phyloP scores from a whole-genome alignment of 2,329 filamentous ascomycete species.

The Tolypocladium endophyticum region DNA sequence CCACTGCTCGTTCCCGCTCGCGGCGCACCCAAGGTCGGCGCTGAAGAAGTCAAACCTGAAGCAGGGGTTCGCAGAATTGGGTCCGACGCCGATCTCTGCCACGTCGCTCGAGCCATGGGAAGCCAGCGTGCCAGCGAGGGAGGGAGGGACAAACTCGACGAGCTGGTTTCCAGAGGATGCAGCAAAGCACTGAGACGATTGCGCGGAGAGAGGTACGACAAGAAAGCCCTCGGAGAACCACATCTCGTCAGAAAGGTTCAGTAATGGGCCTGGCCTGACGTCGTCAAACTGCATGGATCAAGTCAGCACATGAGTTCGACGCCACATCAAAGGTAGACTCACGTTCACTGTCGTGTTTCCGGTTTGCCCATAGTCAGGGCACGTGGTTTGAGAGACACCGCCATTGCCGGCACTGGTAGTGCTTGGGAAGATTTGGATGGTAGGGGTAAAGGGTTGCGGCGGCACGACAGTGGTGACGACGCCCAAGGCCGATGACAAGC shows the following conservation, averaged over 20 bases:
- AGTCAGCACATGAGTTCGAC: neutral
- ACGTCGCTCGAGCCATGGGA: slow-evolving; percentile 18
- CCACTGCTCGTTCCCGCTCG: slow-evolving; percentile 22
- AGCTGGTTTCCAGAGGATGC: slow-evolving; percentile 29
- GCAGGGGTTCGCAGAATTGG: slow-evolving; percentile 23
- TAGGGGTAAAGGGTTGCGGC: slow-evolving; percentile 8
- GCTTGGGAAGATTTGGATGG: neutral
- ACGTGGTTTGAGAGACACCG: slow-evolving; percentile 12
- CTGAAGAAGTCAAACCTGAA: slow-evolving; percentile 29
- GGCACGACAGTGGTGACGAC: neutral
- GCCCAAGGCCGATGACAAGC: slow-evolving; percentile 12
- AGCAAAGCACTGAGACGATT: slow-evolving; percentile 20
- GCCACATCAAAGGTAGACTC: slow-evolving; percentile 8
- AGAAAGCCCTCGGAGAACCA: slow-evolving; percentile 33
- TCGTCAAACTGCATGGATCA: slow-evolving; percentile 24
- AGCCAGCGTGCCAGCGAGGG: slow-evolving; percentile 15
- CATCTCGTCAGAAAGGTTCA: slow-evolving; percentile 27
- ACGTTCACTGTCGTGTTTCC: slow-evolving; percentile 28
- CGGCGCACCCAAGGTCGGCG: slow-evolving; percentile 27
- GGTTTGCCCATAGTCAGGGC: slow-evolving; percentile 18
- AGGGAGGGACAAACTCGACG: slow-evolving; percentile 27
- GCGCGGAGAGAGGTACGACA: slow-evolving; percentile 22
- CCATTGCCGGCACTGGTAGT: slow-evolving; percentile 1
- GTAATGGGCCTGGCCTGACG: slow-evolving; percentile 23
- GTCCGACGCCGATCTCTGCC: slow-evolving; percentile 28